Conservation (phyloP, 2,329 filamentous ascomycete species). For the Talaromyces funiculosus region DNA sequence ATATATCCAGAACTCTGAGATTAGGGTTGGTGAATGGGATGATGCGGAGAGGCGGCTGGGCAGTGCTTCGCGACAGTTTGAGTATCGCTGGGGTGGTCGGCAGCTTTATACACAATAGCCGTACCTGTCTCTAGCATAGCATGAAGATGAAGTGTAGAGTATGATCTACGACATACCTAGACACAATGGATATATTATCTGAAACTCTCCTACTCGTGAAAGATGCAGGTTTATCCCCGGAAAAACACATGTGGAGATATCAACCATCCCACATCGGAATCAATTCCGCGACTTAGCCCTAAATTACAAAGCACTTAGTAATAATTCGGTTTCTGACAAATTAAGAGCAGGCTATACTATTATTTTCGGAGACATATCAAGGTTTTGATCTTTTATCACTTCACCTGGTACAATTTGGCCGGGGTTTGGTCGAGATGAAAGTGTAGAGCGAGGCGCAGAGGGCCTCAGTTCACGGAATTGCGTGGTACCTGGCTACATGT, state of each 20-base stretch:
- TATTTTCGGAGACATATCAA: neutral
- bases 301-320: neutral
- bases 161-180: too few relatives aligned
- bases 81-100: neutral
- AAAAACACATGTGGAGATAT: neutral
- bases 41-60: neutral
- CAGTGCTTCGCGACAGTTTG: neutral
- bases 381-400: neutral
- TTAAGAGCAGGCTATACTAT: neutral
- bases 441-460: neutral
- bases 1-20: neutral
- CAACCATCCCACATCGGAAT: neutral
- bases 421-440: neutral
- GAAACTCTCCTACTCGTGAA: too few relatives aligned
- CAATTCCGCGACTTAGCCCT: neutral
- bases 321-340: neutral
- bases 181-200: too few relatives aligned
- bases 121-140: neutral
- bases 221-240: too few relatives aligned
- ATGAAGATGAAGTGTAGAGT: too few relatives aligned
- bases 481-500: neutral
- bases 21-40: neutral
- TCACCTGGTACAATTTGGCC: neutral
- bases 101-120: neutral
- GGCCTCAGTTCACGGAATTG: neutral